phyloP scores from a whole-genome alignment of 169 alveolate genomes.

The Sarcocystis neurona region DNA sequence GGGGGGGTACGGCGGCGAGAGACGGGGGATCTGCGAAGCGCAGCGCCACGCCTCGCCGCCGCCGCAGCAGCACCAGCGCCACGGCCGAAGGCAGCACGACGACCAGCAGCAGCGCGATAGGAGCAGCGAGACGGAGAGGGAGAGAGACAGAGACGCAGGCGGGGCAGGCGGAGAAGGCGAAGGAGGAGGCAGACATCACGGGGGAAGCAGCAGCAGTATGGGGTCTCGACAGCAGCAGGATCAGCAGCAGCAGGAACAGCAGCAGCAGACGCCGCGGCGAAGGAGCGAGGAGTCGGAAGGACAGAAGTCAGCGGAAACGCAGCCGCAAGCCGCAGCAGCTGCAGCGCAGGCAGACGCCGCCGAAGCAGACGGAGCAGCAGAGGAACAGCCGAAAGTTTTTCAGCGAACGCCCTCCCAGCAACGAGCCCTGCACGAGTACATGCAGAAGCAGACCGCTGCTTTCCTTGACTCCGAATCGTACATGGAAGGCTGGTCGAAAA shows the following conservation, averaged over 20 bases:
- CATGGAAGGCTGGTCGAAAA: constrained; percentile 58
- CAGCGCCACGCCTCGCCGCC: neutral
- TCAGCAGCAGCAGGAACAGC: constrained; percentile 6
- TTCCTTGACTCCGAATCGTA: constrained; percentile 52
- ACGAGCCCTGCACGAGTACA: constrained; percentile 34
- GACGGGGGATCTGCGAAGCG: neutral
- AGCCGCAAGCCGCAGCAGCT: neutral
- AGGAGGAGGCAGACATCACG: neutral
- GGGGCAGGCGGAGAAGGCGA: neutral
- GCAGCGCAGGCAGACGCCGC: constrained; percentile 1
- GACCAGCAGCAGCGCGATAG: neutral
- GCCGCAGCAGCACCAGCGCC: neutral
- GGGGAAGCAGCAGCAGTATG: neutral
- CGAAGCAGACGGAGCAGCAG: constrained; percentile 36
- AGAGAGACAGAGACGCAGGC: neutral
- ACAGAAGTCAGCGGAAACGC: neutral
- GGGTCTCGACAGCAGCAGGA: neutral
- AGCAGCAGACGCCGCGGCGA: constrained; percentile 4
- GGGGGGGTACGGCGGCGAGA: neutral
- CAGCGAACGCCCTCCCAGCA: constrained; percentile 48
- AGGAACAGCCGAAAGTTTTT: neutral
- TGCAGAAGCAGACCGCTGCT: constrained; percentile 29
- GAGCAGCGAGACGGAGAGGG: neutral
- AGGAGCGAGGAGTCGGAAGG: constrained; percentile 19
- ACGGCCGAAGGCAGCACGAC: neutral